Base-by-base conservation (phyloP, 2,329 filamentous ascomycete species). In the Xylariaceae sp. region DNA sequence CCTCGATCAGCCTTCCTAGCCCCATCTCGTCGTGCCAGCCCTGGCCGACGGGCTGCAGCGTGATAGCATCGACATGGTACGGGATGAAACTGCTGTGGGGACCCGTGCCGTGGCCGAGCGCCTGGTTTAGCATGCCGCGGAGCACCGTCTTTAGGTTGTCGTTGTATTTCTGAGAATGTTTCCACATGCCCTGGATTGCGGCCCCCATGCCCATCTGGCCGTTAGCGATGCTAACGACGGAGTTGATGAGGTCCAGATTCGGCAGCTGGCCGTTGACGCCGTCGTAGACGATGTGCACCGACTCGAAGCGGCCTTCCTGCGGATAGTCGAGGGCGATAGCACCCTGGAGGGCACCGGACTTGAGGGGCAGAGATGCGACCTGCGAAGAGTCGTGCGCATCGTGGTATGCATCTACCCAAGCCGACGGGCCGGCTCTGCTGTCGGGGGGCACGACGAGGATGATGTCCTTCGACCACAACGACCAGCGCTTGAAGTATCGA, bases 21-120 rank as follows among this genome's bases (percentile, higher is more conserved):
- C 89, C 90, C 91, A 98, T 98, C 75, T 98, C 95, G 71, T 99
- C 95, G 69, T 98, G 91, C 91, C 92, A 96, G 29, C 95, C 95
- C 42, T 93, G 81, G 1, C 93, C 93, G 57, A 91, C 89, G 0
- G 95, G 91, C 68, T 95, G 91, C 42, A 99, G 78, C 0, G 95
- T 99, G 61, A 99, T 89, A 2, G 95, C 95, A 71, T 99, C 95
- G 59, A 99, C 90, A 67, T 98, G 95, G 71, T 99, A 99, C 0
- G 95, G 92, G 69, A 99, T 97, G 73, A 99, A 99, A 65, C 89
- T 89, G 72, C 91, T 96, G 72, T 99, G 95, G 2, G 93, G 89
- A 4, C 95, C 95, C 3, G 91, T 91, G 3, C 92, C 90, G 64
- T 93, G 89, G 1, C 95, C 95, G 1, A 97, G 78, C 0, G 90